These are phyloP conservation scores for Medicago arabica DNA, from an alignment of 306 rosid genomes.

Conservation along the genomic window DNA sequence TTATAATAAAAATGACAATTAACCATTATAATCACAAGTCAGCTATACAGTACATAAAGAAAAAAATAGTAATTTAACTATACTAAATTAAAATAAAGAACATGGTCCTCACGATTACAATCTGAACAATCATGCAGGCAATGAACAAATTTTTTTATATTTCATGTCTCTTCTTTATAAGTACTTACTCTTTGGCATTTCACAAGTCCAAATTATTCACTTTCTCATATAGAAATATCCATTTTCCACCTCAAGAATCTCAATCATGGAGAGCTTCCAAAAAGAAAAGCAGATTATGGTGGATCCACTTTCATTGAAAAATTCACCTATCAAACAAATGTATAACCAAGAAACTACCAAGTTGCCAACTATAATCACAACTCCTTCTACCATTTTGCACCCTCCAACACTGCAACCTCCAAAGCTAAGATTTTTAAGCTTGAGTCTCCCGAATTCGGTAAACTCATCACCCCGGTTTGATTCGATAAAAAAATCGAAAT, in stretches of 20 bases:
- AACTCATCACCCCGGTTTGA: slow-evolving; percentile 60
- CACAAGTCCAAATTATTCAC: slow-evolving; percentile 41
- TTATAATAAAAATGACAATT: neutral
- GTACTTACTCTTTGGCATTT: slow-evolving; percentile 23
- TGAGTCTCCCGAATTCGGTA: slow-evolving; percentile 77
- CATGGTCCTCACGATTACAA: slow-evolving; percentile 61
- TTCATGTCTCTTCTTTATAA: slow-evolving; percentile 41
- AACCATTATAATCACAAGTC: slow-evolving; percentile 33
- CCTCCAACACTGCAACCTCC: slow-evolving; percentile 67
- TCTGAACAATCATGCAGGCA: slow-evolving; percentile 43
- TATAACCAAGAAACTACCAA: slow-evolving; percentile 1
- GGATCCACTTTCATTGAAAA: slow-evolving; percentile 74
- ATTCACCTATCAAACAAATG: slow-evolving; percentile 38
- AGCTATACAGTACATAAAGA: slow-evolving; percentile 17
- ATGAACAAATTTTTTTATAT: slow-evolving; percentile 28
- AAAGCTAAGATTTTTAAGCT: slow-evolving; percentile 66
- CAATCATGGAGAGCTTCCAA: slow-evolving; percentile 46
- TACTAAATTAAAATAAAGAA: slow-evolving; percentile 15
- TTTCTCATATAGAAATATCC: slow-evolving; percentile 37
- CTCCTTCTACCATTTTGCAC: slow-evolving; percentile 40
- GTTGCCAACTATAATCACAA: slow-evolving; percentile 43
- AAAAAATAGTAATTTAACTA: slow-evolving; percentile 29
- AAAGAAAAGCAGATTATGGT: slow-evolving; percentile 77
- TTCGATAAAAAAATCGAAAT: slow-evolving; percentile 52
- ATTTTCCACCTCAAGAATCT: slow-evolving; percentile 11